phyloP scores from a whole-genome alignment of 768 basidiomycete species.

The Coprinopsis cinerea region DNA sequence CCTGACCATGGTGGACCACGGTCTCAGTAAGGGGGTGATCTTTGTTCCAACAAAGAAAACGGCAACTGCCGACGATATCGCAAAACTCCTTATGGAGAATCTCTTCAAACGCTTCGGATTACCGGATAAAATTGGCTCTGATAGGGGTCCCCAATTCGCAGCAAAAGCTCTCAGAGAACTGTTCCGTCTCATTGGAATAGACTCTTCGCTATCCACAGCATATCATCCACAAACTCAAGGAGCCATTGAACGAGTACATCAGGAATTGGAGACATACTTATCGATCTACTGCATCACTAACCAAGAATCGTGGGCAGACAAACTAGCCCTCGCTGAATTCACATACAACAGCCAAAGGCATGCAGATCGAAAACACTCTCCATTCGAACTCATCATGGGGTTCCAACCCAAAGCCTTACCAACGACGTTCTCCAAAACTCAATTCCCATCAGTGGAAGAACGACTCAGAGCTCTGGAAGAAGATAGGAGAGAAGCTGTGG shows the following conservation, averaged over 20 bases:
- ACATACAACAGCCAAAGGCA: conserved; percentile 7
- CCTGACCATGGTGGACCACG: conserved; percentile 21
- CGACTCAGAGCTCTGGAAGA: not conserved
- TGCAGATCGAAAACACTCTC: not conserved
- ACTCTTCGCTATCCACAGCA: conserved; percentile 10
- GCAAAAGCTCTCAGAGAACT: conserved; percentile 13
- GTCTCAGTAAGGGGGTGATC: conserved; percentile 22
- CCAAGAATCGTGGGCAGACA: conserved; percentile 1
- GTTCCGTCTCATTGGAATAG: conserved; percentile 10
- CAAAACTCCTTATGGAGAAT: not conserved
- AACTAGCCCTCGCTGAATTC: conserved; percentile 6
- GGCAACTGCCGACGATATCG: conserved; percentile 4
- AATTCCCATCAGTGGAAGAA: conserved; percentile 3
- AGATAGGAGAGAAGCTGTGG: conserved; percentile 13
- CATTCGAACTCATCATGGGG: conserved; percentile 9
- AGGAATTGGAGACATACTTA: conserved; percentile 10
- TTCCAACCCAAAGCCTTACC: not conserved
- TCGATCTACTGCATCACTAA: not conserved
- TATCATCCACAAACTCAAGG: conserved; percentile 12
- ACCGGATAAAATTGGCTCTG: conserved; percentile 11
- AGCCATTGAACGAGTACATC: conserved; percentile 6
- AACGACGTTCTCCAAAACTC: not conserved
- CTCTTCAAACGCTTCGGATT: conserved; percentile 8
- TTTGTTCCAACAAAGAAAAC: conserved; percentile 16
- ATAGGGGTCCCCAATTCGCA: conserved; percentile 16